Base-by-base conservation (phyloP, 495 filamentous ascomycete genomes). In the Penicillium cataractarum region DNA sequence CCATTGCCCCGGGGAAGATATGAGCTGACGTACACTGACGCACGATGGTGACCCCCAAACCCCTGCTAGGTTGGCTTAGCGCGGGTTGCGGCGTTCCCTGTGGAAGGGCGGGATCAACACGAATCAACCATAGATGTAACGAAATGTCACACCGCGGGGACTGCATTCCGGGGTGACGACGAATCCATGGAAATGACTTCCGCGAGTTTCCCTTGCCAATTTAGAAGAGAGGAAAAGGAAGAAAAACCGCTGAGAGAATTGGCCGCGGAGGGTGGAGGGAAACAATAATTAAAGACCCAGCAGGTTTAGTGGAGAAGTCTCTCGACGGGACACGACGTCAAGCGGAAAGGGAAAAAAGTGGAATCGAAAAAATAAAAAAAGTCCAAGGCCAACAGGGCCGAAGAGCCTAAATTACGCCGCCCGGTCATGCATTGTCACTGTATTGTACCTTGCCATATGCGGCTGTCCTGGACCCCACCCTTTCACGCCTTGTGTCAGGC, bases 91-190 rank as follows among this genome's bases (percentile, higher is more conserved):
- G 59, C 50, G 58, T 61, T n/a, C 37, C 58, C 62, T 62, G 44
- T 66, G 63, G 48, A 53, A 68, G 63, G 59, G 59, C 57, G 37
- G 60, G 44, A 61, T 67, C 52, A 60, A 51, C 62, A 35, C 44
- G 40, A 50, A 32, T n/a, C n/a, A 48, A 65, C 22, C 57, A 27
- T 21, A 50, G 54, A 57, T 63, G 60, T 57, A 56, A 61, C 57
- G 48, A 50, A 48, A 57, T 60, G 60, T 57, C 56, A 61, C 57
- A 37, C 61, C 51, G 39, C 55, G 58, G 64, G 19, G 52, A 29
- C 22, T 63, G 46, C 62, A 68, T 68, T 63, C 65, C 65, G 48
- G 37, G 67, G 56, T 63, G 67, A 67, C 67, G 67, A 70, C 67
- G 67, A 70, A 62, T 65, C 57, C 58, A 35, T 58, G 62, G 55